Evolutionary conservation across 148 eudicot genomes (phyloP).

Genomic region (Rhododendron ovatum): DNA sequence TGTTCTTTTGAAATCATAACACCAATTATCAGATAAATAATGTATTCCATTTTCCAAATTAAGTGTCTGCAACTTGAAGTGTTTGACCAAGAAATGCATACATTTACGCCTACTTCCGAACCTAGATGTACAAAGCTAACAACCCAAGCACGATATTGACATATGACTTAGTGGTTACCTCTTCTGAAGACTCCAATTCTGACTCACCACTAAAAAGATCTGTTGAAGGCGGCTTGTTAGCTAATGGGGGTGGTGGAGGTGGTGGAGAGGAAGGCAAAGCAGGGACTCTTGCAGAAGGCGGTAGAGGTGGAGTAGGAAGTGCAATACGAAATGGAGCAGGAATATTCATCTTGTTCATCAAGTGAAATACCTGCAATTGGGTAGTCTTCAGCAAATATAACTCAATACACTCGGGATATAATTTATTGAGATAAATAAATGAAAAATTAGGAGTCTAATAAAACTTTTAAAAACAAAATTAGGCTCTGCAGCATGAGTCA

Average conservation of each 20-base stretch:
- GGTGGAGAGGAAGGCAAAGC: constrained; percentile 52
- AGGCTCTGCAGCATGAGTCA: neutral
- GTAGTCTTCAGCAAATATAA: neutral
- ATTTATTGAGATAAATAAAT: neutral
- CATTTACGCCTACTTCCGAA: neutral
- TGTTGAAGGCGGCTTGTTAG: constrained; percentile 36
- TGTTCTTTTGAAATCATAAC: neutral
- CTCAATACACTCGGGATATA: neutral
- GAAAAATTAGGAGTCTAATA: neutral
- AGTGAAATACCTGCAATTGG: constrained; percentile 64
- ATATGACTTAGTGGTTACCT: constrained; percentile 37
- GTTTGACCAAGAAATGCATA: neutral
- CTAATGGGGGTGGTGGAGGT: constrained; percentile 32
- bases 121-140: neutral
- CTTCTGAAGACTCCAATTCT: constrained; percentile 94
- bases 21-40: neutral
- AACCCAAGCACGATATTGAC: neutral
- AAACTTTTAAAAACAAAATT: neutral
- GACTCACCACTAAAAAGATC: constrained; percentile 74
- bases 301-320: constrained; percentile 89
- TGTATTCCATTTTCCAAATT: neutral
- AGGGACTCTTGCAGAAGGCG: constrained; percentile 55
- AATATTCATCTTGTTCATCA: constrained; percentile 99
- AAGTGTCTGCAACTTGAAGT: neutral
- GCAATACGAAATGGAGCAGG: constrained; percentile 96